Evolutionary conservation across 257 asterid species (phyloP), one percentile per base, ranked within the genome.

Genomic region (Thymus quinquecostatus): DNA sequence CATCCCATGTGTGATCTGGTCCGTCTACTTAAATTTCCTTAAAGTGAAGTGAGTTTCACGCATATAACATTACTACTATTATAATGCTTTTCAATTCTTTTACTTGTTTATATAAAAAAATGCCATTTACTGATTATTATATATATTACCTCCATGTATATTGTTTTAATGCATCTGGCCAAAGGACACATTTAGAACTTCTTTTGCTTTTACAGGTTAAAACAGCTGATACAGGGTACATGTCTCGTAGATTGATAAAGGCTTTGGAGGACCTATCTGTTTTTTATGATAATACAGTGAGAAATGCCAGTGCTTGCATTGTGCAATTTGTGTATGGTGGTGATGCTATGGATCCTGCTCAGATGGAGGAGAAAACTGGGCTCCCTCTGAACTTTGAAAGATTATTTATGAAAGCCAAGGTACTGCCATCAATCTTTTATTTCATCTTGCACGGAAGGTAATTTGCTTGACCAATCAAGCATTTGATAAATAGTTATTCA

Each of bases 301-400:
- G 99, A 81, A 87, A 87, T 83, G 92, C 99, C 45, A 91, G 99
- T 77, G 71, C 90, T 76, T 80, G 83, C 83, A 83, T 94, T 78
- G 83, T 91, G 65, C 99, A 94, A 77, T 94, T 94, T 78, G 54
- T 72, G 70, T 94, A 94, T 67, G 99, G 99, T 44, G 92, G 89
- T 80, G 99, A 94, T 83, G 96, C 96, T 75, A 84, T 94, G 99
- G 99, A 94, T 81, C 97, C 99, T 75, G 84, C 92, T 12, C 97
- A 88, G 75, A 94, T 94, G 99, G 99, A 94, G 83, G 99, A 82
- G 72, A 88, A 84, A 77, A 83, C 77, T 79, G 99, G 99, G 34
- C 87, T 77, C 68, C 97, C 99, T 2, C 71, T 94, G 56, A 89
- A 91, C 79, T 91, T 94, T 57, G 92, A 88, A 73, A 83, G 99